A percentile compares a stretch with the other conserved stretches of the same genome.
Evolutionary conservation across 2,329 filamentous ascomycete genomes (phyloP).

Genomic region (Aspergillus floridensis): DNA sequence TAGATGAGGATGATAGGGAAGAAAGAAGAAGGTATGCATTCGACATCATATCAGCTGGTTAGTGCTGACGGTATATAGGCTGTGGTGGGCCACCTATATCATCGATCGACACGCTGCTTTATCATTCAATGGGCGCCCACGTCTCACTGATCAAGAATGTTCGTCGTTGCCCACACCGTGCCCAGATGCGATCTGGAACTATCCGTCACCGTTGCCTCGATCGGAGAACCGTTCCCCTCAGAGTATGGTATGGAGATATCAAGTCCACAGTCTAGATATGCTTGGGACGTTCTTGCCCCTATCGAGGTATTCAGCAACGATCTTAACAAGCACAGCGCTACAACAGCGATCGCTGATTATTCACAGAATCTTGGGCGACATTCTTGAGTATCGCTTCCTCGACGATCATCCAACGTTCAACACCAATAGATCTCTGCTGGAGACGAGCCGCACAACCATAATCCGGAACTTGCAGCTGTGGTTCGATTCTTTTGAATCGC

Average conservation of each 20-base stretch:
- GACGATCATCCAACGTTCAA: constrained; percentile 2
- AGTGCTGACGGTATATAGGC: not conserved
- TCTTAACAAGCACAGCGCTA: too few relatives aligned
- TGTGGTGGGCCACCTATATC: constrained; percentile 6
- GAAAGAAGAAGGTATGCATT: not conserved
- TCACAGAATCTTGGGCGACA: not conserved
- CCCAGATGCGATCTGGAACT: not conserved
- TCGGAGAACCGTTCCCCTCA: not conserved
- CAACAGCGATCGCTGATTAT: not conserved
- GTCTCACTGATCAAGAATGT: constrained; percentile 2
- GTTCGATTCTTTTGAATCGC: not conserved
- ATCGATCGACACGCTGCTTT: constrained; percentile 1
- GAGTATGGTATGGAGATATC: not conserved
- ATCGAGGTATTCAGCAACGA: not conserved
- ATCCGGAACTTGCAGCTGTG: not conserved
- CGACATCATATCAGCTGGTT: not conserved
- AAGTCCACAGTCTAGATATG: not conserved
- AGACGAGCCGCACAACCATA: not conserved
- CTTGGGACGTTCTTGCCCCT: not conserved
- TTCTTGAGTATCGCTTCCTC: constrained; percentile 1
- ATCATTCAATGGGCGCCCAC: constrained; percentile 2
- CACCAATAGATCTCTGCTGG: not conserved
- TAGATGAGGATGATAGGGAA: not conserved
- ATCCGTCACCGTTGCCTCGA: not conserved
- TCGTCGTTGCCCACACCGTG: not conserved